Base-by-base conservation (phyloP, 129 eudicot genomes). In the Oenanthe sinensis region DNA sequence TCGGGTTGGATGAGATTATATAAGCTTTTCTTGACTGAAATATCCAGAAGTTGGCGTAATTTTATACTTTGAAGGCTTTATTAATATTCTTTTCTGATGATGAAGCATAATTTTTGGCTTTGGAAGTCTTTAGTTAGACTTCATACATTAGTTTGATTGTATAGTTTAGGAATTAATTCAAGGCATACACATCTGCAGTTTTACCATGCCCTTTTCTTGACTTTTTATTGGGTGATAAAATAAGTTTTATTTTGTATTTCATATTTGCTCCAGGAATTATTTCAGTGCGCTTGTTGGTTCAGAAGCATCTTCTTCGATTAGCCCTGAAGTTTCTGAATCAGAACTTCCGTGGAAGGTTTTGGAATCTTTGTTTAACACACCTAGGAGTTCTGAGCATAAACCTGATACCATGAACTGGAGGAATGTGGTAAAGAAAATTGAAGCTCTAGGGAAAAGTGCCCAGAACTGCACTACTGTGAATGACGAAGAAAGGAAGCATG, bases 341-440 rank as follows among this genome's bases (percentile, higher is more conserved):
- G 95, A 87, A 87, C 88, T 96, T 28, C 89, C 99, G 13, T 89
- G 83, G 67, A 84, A 88, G 77, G 95, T 96, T 44, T 74, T 96
- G 85, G 89, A 90, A 85, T 92, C 97, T 71, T 85, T 96, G 81
- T 96, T 92, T 78, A 82, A 85, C 55, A 81, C 90, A 16, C 92
- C 89, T 16, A 92, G 82, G 85, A 90, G 89, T 85, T 89, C 97
- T 52, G 87, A 90, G 80, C 97, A 71, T 36, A 94, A 90, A 49
- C 96, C 99, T 4, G 49, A 48, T 74, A 78, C 84, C 78, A 96
- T 96, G 97, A 92, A 92, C 86, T 96, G 99, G 99, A 96, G 88
- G 85, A 90, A 85, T 39, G 88, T 96, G 43, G 99, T 89, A 15
- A 92, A 90, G 85, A 85, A 96, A 84, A 81, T 96, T 87, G 85